These are phyloP conservation scores for Meira nashicola DNA, from an alignment of 1,284 basidiomycete species.

Conservation along the genomic window DNA sequence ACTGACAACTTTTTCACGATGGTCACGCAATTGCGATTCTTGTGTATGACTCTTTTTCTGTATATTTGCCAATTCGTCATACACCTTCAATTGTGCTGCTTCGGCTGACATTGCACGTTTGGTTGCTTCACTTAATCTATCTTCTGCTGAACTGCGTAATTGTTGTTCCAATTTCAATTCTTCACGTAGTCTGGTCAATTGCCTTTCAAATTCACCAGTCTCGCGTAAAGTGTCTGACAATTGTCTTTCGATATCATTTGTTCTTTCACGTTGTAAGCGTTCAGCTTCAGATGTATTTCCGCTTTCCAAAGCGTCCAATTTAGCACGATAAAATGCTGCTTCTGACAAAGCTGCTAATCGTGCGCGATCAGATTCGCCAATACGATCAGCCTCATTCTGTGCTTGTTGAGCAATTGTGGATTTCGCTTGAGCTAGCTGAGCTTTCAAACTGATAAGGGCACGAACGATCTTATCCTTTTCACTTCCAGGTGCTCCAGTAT, in stretches of 20 bases:
- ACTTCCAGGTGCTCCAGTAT: conserved; percentile 53
- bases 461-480: conserved; percentile 62
- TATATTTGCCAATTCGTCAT: conserved; percentile 69
- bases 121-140: conserved; percentile 71
- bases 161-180: conserved; percentile 61
- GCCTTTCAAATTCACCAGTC: conserved; percentile 68
- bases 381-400: conserved; percentile 68
- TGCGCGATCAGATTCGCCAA: conserved; percentile 74
- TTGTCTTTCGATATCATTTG: conserved; percentile 73
- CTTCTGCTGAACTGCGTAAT: conserved; percentile 69
- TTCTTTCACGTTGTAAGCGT: conserved; percentile 74
- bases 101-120: conserved; percentile 79
- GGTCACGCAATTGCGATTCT: conserved; percentile 71
- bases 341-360: conserved; percentile 82
- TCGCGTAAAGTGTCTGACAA: conserved; percentile 69
- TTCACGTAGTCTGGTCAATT: conserved; percentile 56
- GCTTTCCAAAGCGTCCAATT: conserved; percentile 77
- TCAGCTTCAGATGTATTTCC: conserved; percentile 63
- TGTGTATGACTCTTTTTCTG: conserved; percentile 64
- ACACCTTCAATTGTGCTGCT: conserved; percentile 67
- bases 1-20: conserved; percentile 68
- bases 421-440: conserved; percentile 81
- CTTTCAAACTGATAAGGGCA: conserved; percentile 76
- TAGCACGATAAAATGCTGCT: conserved; percentile 91
- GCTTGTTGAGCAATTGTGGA: conserved; percentile 70